Conservation (phyloP, 345 rosid genomes). For the Sonneratia alba region DNA sequence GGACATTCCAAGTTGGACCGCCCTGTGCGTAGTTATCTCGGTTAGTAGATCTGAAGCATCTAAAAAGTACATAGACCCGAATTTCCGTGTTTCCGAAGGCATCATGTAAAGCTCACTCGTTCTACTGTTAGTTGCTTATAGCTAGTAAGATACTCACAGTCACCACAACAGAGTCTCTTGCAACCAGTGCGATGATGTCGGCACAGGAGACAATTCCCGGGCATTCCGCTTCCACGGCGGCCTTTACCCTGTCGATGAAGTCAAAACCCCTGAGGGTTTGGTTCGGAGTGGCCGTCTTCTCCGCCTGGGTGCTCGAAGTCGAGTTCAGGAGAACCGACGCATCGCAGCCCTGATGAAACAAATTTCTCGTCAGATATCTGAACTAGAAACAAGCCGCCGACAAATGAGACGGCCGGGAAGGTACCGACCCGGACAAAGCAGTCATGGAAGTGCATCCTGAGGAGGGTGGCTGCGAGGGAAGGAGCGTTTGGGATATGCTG, state of each 20-base stretch:
- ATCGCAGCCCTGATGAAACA: slow-evolving; percentile 64
- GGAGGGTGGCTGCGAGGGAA: slow-evolving; percentile 59
- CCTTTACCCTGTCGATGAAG: slow-evolving; percentile 64
- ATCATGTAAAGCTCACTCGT: no score
- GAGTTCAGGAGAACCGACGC: slow-evolving; percentile 72
- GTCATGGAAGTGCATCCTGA: slow-evolving; percentile 90
- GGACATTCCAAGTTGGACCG: slow-evolving; percentile 84
- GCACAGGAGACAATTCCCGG: slow-evolving; percentile 81
- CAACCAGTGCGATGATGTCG: slow-evolving; percentile 48
- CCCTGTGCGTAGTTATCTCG: slow-evolving; percentile 27
- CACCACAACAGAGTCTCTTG: slow-evolving; percentile 66
- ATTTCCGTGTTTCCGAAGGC: no score
- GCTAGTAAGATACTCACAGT: slow-evolving; percentile 30
- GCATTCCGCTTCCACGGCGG: slow-evolving; percentile 53
- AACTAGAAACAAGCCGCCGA: no score
- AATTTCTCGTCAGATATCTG: no score
- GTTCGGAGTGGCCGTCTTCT: slow-evolving; percentile 57
- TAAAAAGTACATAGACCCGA: no score
- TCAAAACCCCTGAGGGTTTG: slow-evolving; percentile 55
- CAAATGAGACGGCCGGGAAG: not conserved
- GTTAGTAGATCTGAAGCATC: not conserved
- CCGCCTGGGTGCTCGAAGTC: slow-evolving; percentile 45
- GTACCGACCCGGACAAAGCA: slow-evolving; percentile 62
- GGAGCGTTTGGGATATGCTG: slow-evolving; percentile 58
- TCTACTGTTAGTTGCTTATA: not conserved